phyloP scores from a whole-genome alignment of 371 early-diverging fungal species.

The Mortierella sp. region DNA sequence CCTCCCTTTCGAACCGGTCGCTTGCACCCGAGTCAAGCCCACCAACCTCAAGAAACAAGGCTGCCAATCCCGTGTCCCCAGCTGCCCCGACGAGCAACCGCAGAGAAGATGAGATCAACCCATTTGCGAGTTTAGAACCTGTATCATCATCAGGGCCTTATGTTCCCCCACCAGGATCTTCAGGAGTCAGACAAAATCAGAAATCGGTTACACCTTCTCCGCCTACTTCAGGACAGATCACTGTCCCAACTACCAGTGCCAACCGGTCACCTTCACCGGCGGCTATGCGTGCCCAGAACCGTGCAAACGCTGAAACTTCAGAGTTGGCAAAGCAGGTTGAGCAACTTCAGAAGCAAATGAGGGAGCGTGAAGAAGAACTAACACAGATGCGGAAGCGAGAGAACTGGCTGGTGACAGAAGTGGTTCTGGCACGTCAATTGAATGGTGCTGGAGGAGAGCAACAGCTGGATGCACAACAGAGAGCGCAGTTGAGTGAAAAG shows the following conservation, averaged over 20 bases:
- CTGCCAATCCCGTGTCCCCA: conserved; percentile 9
- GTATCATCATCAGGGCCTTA: background rate
- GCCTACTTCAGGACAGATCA: background rate
- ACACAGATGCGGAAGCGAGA: conserved; percentile 25
- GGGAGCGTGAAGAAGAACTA: conserved; percentile 20
- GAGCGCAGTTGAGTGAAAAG: conserved; percentile 9
- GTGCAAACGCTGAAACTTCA: background rate
- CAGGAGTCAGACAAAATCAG: conserved; percentile 2
- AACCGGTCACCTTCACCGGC: conserved; percentile 19
- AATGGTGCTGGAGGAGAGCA: background rate
- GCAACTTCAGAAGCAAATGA: conserved; percentile 14
- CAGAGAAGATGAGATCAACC: conserved; percentile 25
- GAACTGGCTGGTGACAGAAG: conserved; percentile 34
- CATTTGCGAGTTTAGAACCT: conserved; percentile 36
- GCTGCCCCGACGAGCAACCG: background rate
- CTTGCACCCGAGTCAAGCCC: conserved; percentile 7
- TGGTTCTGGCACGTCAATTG: conserved; percentile 16
- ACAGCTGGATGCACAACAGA: background rate
- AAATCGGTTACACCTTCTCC: conserved; percentile 16
- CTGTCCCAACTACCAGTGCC: conserved; percentile 7
- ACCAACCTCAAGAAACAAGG: background rate
- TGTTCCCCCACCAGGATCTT: conserved; percentile 2
- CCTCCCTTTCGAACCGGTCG: conserved; percentile 5
- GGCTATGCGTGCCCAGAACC: conserved; percentile 5
- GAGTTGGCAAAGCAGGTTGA: background rate